phyloP scores from a whole-genome alignment of 805 yeast species.

The Kodamaea kakaduensis region DNA sequence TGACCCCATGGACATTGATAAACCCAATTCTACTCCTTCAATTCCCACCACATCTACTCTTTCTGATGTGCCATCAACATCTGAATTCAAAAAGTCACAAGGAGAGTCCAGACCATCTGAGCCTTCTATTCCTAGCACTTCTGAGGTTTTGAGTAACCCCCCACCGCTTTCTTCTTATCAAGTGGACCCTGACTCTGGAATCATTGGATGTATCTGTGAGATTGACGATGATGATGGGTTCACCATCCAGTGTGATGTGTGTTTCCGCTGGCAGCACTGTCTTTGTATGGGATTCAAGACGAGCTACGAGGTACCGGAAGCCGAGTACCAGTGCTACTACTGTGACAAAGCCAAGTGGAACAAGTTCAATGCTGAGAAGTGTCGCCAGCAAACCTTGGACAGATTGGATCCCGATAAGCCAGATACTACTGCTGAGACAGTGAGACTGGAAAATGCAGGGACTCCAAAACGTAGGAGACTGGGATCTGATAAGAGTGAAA shows the following conservation, averaged over 20 bases:
- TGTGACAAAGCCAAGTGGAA: constrained; percentile 54
- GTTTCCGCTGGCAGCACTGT: constrained; percentile 94
- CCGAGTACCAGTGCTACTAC: constrained; percentile 66
- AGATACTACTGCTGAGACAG: constrained; percentile 4
- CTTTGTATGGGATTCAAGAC: constrained; percentile 77
- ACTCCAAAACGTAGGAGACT: constrained; percentile 18
- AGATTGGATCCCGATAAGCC: constrained; percentile 28
- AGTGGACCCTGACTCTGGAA: constrained; percentile 78
- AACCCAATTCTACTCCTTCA: background rate
- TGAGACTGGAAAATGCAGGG: constrained; percentile 4
- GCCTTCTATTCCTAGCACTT: too few relatives aligned
- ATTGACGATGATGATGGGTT: constrained; percentile 87
- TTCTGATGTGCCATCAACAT: too few relatives aligned
- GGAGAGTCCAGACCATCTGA: too few relatives aligned
- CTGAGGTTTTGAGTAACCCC: background rate
- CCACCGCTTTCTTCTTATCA: constrained; percentile 43
- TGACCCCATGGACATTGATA: too few relatives aligned
- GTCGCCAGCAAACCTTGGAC: constrained; percentile 27
- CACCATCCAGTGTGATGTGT: constrained; percentile 90
- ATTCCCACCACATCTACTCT: background rate
- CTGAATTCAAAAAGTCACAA: too few relatives aligned
- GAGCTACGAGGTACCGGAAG: constrained; percentile 75
- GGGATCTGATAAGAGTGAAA: constrained; percentile 17
- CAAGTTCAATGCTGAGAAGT: constrained; percentile 37
- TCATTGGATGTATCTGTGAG: constrained; percentile 86